Percentiles rank a stretch among this genome's conserved stretches.
These are phyloP conservation scores for Tricholoma bakamatsutake DNA, from an alignment of 768 basidiomycete species.

Conservation along the genomic window DNA sequence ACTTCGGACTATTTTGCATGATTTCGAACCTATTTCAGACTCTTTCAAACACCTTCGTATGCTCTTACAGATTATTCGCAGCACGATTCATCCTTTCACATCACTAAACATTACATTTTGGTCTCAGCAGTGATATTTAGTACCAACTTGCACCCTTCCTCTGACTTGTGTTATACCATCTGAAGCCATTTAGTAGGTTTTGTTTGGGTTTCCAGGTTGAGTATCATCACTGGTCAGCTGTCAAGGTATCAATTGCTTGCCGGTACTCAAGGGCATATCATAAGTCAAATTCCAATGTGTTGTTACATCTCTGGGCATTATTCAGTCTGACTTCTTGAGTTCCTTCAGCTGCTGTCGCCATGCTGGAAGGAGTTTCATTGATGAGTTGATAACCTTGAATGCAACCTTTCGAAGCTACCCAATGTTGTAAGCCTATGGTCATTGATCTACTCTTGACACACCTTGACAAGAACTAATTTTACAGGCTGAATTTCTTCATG, in stretches of 20 bases:
- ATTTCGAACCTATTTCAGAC: too few species aligned
- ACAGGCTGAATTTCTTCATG: constrained; percentile 5
- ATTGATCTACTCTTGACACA: neutral
- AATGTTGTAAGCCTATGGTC: neutral
- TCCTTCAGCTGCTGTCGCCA: constrained; percentile 9
- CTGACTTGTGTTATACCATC: too few species aligned
- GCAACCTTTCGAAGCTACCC: constrained; percentile 1
- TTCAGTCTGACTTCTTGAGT: neutral
- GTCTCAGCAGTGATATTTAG: too few species aligned
- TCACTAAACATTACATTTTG: too few species aligned
- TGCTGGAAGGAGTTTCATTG: constrained; percentile 12
- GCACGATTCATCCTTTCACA: too few species aligned
- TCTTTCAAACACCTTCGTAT: too few species aligned
- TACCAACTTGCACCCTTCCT: too few species aligned
- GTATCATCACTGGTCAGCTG: neutral
- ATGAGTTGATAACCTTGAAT: neutral
- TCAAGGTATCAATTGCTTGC: neutral
- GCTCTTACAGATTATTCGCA: too few species aligned
- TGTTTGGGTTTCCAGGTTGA: too few species aligned
- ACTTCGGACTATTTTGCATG: too few species aligned
- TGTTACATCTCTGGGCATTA: constrained; percentile 24
- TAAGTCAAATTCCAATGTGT: neutral
- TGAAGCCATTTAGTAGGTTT: too few species aligned
- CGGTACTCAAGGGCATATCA: neutral
- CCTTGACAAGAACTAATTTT: constrained; percentile 18